phyloP scores from a whole-genome alignment of 164 flowering plant genomes.

The Piper longum region DNA sequence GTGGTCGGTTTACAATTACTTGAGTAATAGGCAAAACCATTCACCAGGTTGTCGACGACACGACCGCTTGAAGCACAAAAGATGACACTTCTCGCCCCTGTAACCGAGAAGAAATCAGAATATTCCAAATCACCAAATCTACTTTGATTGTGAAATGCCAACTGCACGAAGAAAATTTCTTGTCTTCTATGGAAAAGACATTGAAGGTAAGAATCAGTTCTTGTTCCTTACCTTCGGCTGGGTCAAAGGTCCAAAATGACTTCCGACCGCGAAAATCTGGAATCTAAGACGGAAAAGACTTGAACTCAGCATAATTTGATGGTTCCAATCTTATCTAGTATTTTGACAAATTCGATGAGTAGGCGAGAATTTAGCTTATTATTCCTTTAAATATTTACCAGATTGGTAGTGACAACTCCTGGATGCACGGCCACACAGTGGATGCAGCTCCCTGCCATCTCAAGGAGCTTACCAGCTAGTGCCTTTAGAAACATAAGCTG shows the following conservation, averaged over 20 bases:
- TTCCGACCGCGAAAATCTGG: conserved; percentile 3
- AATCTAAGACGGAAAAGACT: conserved; percentile 3
- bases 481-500: conserved; percentile 23
- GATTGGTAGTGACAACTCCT: conserved; percentile 17
- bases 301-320: background rate
- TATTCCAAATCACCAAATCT: background rate
- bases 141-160: background rate
- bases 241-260: conserved; percentile 12
- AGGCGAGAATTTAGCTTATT: too few relatives aligned
- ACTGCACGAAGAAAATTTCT: too few relatives aligned
- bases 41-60: conserved; percentile 4
- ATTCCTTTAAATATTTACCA: conserved; percentile 1
- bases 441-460: conserved; percentile 6
- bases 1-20: conserved; percentile 15
- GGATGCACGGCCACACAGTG: conserved; percentile 22
- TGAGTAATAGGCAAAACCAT: conserved; percentile 19
- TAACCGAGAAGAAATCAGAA: too few relatives aligned
- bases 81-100: conserved; percentile 18
- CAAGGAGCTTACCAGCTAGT: conserved; percentile 14
- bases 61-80: conserved; percentile 12
- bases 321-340: background rate
- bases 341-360: too few relatives aligned
- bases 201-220: background rate
- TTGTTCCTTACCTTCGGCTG: conserved; percentile 10
- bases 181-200: background rate